phyloP scores from a whole-genome alignment of 306 rosid species.

The Begonia peltatifolia region DNA sequence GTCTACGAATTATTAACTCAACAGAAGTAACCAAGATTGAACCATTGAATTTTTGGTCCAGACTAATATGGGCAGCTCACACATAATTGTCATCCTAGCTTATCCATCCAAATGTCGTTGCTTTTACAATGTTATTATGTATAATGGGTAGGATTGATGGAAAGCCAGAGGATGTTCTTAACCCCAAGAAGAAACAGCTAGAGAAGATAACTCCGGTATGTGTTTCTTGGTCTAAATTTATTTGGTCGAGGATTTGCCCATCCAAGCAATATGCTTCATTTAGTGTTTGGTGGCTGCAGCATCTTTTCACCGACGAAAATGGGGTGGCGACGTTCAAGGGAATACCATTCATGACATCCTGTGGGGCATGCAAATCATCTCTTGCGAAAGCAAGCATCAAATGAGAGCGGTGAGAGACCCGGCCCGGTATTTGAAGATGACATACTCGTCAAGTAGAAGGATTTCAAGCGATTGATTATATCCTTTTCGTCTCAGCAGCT shows the following conservation, averaged over 20 bases:
- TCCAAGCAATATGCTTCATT: too few species aligned
- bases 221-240: background rate
- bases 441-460: too few species aligned
- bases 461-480: too few species aligned
- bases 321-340: constrained; percentile 87
- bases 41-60: too few species aligned
- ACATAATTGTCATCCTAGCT: too few species aligned
- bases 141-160: constrained; percentile 58
- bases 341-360: constrained; percentile 78
- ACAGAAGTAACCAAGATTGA: too few species aligned
- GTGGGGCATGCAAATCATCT: constrained; percentile 79
- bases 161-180: constrained; percentile 93
- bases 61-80: too few species aligned
- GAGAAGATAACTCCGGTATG: constrained; percentile 91
- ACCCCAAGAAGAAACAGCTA: constrained; percentile 95
- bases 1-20: too few species aligned
- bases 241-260: background rate
- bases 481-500: too few species aligned
- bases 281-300: constrained; percentile 39
- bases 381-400: constrained; percentile 57
- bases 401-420: constrained; percentile 9
- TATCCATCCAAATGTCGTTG: background rate
- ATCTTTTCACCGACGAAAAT: constrained; percentile 77
- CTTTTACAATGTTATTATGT: constrained; percentile 3
- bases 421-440: too few species aligned